A percentile compares a stretch with the other conserved stretches of the same genome.
Evolutionary conservation across 495 filamentous ascomycete genomes (phyloP).

Genomic region (Podospora didyma): DNA sequence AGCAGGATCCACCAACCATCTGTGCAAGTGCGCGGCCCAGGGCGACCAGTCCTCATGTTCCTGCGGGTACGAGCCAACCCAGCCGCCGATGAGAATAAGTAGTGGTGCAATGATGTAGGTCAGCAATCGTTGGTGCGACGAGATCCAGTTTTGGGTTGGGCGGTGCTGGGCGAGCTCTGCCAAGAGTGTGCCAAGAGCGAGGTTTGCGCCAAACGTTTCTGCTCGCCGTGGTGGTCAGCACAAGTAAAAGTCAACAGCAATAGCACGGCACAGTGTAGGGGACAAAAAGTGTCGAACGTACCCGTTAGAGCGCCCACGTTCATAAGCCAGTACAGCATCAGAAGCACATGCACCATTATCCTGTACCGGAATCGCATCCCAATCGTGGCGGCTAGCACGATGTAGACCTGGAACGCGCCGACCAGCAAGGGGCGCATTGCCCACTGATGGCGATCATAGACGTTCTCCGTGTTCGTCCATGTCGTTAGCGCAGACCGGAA

Average conservation of each 20-base stretch:
- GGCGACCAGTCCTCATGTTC: constrained; percentile 52
- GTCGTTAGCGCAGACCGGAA: constrained; percentile 47
- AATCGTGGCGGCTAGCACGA: constrained; percentile 51
- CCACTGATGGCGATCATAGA: constrained; percentile 64
- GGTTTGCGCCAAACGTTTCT: constrained; percentile 57
- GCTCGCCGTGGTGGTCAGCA: constrained; percentile 8
- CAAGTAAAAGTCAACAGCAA: background rate
- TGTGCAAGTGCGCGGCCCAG: constrained; percentile 53
- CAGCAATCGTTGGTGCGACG: constrained; percentile 43
- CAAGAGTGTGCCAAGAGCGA: constrained; percentile 59
- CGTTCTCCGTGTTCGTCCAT: constrained; percentile 57
- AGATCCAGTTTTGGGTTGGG: constrained; percentile 47
- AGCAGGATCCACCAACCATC: constrained; percentile 16
- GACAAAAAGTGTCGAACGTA: constrained; percentile 5
- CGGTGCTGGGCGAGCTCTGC: constrained; percentile 56
- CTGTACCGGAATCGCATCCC: constrained; percentile 56
- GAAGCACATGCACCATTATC: constrained; percentile 46
- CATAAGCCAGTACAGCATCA: constrained; percentile 52
- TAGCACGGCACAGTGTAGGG: background rate
- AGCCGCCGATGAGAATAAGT: constrained; percentile 46
- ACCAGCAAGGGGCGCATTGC: constrained; percentile 57
- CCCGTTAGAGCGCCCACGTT: constrained; percentile 33
- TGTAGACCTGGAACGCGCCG: constrained; percentile 60
- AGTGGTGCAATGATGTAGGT: constrained; percentile 40
- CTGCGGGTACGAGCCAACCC: constrained; percentile 57